Percentiles rank a stretch among this genome's conserved stretches.
These are phyloP conservation scores for Coemansia sp. DNA, from an alignment of 192 early-diverging fungal species.

Conservation along the genomic window DNA sequence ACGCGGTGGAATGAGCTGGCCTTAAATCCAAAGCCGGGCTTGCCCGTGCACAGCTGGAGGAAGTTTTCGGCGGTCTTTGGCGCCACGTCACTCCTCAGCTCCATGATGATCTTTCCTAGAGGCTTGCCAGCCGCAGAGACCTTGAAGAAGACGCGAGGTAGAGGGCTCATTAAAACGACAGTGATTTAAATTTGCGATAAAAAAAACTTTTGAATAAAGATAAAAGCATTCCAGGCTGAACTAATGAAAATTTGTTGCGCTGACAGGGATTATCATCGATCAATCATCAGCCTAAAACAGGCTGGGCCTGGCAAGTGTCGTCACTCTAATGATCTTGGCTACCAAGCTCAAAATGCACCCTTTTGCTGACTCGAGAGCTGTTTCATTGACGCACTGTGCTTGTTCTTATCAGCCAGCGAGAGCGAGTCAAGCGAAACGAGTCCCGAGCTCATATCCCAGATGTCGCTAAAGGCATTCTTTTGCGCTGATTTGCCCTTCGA, in stretches of 20 bases:
- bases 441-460: constrained; percentile 70
- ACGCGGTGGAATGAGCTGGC: constrained; percentile 85
- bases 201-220: neutral
- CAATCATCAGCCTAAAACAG: neutral
- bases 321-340: neutral
- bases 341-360: neutral
- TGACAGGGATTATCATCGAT: too few species aligned
- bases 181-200: neutral
- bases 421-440: constrained; percentile 76
- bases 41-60: constrained; percentile 61
- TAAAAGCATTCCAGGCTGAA: too few species aligned
- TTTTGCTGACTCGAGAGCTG: constrained; percentile 34
- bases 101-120: constrained; percentile 31
- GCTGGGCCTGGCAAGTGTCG: neutral
- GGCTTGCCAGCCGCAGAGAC: constrained; percentile 22
- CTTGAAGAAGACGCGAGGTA: constrained; percentile 37
- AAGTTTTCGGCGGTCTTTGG: constrained; percentile 98
- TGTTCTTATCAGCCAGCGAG: constrained; percentile 58
- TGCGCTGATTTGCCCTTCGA: constrained; percentile 11
- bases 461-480: constrained; percentile 59
- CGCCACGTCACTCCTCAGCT: constrained; percentile 73
- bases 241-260: too few species aligned
- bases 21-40: constrained; percentile 63
- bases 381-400: constrained; percentile 44
- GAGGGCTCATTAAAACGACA: constrained; percentile 1